Evolutionary conservation across 2,329 filamentous ascomycete species (phyloP).

Genomic region (Claviceps pazoutovae): DNA sequence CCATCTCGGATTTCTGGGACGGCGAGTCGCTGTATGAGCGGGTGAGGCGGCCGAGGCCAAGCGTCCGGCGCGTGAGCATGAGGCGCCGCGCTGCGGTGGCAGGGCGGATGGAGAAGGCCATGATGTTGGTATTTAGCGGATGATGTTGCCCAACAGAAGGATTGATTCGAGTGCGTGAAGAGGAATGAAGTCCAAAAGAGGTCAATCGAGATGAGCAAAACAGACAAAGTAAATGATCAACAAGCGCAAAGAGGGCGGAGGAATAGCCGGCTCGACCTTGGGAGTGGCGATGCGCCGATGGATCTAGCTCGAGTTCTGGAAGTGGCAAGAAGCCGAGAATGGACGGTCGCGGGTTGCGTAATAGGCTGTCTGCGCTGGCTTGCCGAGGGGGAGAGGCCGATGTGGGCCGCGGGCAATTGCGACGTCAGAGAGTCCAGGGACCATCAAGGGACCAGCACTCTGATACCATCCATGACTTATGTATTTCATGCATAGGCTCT

Average conservation of each 20-base stretch:
- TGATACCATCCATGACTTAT: no score
- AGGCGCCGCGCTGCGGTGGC: slow-evolving; percentile 3
- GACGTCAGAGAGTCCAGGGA: neutral
- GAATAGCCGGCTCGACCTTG: neutral
- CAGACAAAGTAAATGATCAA: no score
- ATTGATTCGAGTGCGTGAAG: no score
- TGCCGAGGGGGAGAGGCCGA: neutral
- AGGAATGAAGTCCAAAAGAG: neutral
- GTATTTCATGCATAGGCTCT: no score
- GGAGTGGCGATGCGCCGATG: neutral
- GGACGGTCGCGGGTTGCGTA: neutral
- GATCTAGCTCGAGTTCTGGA: neutral
- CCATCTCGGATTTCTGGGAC: slow-evolving; percentile 40
- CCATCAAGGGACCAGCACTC: no score
- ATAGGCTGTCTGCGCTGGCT: neutral
- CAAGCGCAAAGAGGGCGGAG: neutral
- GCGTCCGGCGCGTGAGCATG: neutral
- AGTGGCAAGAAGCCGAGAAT: neutral
- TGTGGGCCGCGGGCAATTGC: neutral
- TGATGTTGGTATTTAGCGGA: neutral
- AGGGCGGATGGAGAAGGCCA: slow-evolving; percentile 10
- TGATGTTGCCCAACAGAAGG: no score
- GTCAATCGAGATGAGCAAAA: no score
- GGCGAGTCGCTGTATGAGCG: neutral
- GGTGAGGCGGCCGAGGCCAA: slow-evolving; percentile 3